Conservation (phyloP, 2,329 filamentous ascomycete genomes). For the Colletotrichum lindemuthianum region DNA sequence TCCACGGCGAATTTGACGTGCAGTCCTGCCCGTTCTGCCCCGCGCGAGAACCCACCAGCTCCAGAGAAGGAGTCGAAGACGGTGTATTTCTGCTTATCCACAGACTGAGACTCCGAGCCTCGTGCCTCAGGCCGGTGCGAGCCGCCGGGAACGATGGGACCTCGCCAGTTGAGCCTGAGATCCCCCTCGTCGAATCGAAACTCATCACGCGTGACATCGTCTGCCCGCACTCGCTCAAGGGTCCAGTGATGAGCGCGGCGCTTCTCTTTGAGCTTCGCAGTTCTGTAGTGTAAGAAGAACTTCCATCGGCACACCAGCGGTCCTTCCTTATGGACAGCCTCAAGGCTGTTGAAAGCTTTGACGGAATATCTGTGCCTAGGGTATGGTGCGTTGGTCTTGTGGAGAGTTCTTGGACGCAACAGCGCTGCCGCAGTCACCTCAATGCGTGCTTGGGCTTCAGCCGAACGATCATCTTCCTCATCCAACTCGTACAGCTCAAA, state of each 20-base stretch:
- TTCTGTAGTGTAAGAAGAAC: slow-evolving; percentile 47
- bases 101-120: neutral
- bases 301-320: slow-evolving; percentile 65
- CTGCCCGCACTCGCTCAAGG: slow-evolving; percentile 44
- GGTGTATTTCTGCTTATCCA: slow-evolving; percentile 63
- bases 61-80: slow-evolving; percentile 80
- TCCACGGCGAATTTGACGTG: slow-evolving; percentile 73
- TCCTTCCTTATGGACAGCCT: slow-evolving; percentile 43
- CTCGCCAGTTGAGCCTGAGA: slow-evolving; percentile 50
- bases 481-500: slow-evolving; percentile 54
- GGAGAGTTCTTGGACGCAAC: slow-evolving; percentile 52
- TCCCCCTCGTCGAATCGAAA: slow-evolving; percentile 44
- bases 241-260: slow-evolving; percentile 48
- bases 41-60: slow-evolving; percentile 75
- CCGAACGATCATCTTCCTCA: slow-evolving; percentile 44
- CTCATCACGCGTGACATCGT: slow-evolving; percentile 44
- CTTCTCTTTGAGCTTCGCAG: slow-evolving; percentile 36
- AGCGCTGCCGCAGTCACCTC: slow-evolving; percentile 55
- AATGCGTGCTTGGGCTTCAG: slow-evolving; percentile 49
- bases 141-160: slow-evolving; percentile 51
- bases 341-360: slow-evolving; percentile 36
- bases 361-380: slow-evolving; percentile 47
- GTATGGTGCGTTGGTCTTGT: slow-evolving; percentile 65
- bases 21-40: slow-evolving; percentile 68
- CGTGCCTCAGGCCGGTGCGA: slow-evolving; percentile 35